Evolutionary conservation across 768 basidiomycete genomes (phyloP).

Genomic region (Auricularia sp.): DNA sequence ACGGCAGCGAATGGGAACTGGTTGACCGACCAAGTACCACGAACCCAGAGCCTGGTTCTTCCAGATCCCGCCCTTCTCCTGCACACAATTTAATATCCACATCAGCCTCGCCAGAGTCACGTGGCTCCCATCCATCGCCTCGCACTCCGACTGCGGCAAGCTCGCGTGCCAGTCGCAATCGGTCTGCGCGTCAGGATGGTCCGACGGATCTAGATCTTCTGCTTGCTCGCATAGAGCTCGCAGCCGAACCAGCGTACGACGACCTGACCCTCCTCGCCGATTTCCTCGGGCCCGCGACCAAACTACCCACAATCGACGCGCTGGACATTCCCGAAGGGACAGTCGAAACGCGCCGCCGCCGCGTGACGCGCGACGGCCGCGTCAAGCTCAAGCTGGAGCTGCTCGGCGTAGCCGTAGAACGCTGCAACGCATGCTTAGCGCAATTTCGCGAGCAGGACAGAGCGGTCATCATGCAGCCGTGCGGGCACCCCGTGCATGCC

Average conservation of each 20-base stretch:
- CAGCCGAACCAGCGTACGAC: constrained; percentile 28
- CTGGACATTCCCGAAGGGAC: constrained; percentile 18
- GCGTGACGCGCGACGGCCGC: constrained; percentile 52
- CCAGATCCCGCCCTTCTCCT: too few relatives aligned
- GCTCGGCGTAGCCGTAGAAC: constrained; percentile 52
- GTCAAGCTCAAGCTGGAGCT: constrained; percentile 61
- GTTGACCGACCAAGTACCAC: too few relatives aligned
- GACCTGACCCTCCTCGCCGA: constrained; percentile 50
- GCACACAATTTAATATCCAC: too few relatives aligned
- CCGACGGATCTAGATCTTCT: constrained; percentile 54
- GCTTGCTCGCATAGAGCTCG: constrained; percentile 42
- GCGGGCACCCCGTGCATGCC: constrained; percentile 41
- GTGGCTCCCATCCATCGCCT: too few relatives aligned
- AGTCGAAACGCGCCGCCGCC: constrained; percentile 47
- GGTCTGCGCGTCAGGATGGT: not conserved
- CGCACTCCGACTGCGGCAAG: not conserved
- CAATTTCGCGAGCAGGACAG: constrained; percentile 53
- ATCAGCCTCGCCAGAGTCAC: too few relatives aligned
- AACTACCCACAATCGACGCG: constrained; percentile 10
- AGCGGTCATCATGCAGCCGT: constrained; percentile 30
- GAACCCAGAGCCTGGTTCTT: too few relatives aligned
- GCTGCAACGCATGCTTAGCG: constrained; percentile 63
- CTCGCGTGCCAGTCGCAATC: not conserved
- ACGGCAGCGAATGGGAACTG: too few relatives aligned
- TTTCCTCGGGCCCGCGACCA: constrained; percentile 46